phyloP scores from a whole-genome alignment of 495 filamentous ascomycete species.

The Penicilliopsis zonata region DNA sequence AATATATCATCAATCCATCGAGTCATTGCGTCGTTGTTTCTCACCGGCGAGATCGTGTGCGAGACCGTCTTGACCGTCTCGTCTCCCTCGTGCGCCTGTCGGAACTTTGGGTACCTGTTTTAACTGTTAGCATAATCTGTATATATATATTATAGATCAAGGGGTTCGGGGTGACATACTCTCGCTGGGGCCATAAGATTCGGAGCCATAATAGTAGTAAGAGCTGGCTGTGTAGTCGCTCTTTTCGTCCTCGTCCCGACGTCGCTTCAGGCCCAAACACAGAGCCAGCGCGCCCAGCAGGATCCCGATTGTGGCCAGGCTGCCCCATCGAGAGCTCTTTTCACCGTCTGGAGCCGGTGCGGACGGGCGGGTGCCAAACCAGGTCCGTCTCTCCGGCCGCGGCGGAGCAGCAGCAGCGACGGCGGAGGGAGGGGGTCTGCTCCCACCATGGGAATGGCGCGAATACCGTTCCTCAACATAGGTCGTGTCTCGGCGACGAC shows the following conservation, averaged over 20 bases:
- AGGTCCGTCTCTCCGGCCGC: slow-evolving; percentile 46
- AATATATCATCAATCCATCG: slow-evolving; percentile 1
- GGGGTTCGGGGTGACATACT: too few species aligned
- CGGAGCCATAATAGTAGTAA: slow-evolving; percentile 29
- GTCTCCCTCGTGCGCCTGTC: slow-evolving; percentile 36
- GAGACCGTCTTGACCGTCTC: slow-evolving; percentile 29
- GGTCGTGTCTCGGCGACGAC: slow-evolving; percentile 39
- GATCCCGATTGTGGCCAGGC: slow-evolving; percentile 43
- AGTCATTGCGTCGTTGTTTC: slow-evolving; percentile 2
- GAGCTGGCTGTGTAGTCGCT: slow-evolving; percentile 33
- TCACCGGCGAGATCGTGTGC: slow-evolving; percentile 22
- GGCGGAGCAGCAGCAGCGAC: slow-evolving; percentile 18
- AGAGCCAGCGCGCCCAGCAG: slow-evolving; percentile 55
- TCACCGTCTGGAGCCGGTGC: slow-evolving; percentile 32
- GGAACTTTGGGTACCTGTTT: slow-evolving; percentile 36
- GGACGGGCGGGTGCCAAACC: slow-evolving; percentile 53
- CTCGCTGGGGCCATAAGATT: slow-evolving; percentile 26
- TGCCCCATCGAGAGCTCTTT: slow-evolving; percentile 48
- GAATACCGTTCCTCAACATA: slow-evolving; percentile 63
- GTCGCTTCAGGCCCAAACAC: slow-evolving; percentile 64
- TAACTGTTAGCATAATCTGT: slow-evolving; percentile 12
- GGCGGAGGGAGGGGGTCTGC: slow-evolving; percentile 23
- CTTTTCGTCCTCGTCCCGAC: slow-evolving; percentile 38
- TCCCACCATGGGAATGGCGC: slow-evolving; percentile 27
- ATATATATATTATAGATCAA: too few species aligned